Percentiles rank a stretch among this genome's conserved stretches.
phyloP scores from a whole-genome alignment of 1,139 yeast genomes.

The Kurtzmaniella natalensis region DNA sequence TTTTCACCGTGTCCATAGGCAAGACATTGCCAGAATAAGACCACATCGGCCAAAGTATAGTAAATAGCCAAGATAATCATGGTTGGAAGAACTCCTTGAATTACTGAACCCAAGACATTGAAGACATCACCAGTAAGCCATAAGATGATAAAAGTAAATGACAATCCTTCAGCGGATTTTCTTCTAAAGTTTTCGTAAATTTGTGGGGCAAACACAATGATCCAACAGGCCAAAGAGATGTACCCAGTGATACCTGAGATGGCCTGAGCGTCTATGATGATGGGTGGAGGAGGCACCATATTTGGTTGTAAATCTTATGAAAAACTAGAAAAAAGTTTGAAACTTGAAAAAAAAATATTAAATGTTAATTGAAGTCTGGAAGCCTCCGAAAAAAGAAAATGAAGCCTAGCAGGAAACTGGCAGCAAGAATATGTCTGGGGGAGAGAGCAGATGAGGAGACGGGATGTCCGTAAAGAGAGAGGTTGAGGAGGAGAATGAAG shows the following conservation, averaged over 20 bases:
- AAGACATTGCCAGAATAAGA: slow-evolving; percentile 75
- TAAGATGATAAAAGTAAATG: slow-evolving; percentile 72
- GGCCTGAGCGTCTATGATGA: slow-evolving; percentile 67
- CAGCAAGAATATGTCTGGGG: no score
- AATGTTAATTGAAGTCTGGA: no score
- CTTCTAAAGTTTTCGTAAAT: slow-evolving; percentile 85
- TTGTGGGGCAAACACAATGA: slow-evolving; percentile 95
- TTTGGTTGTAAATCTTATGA: no score
- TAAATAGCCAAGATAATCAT: slow-evolving; percentile 89
- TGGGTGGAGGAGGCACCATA: slow-evolving; percentile 63
- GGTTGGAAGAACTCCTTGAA: slow-evolving; percentile 88
- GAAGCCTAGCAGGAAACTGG: no score
- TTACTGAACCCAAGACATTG: slow-evolving; percentile 81
- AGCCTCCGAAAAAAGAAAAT: no score
- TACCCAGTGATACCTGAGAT: slow-evolving; percentile 88
- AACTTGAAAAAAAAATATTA: no score
- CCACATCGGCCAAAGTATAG: slow-evolving; percentile 86
- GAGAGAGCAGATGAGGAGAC: no score
- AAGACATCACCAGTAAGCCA: slow-evolving; percentile 92
- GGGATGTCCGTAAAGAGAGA: no score
- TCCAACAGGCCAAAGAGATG: slow-evolving; percentile 95
- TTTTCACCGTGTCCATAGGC: slow-evolving; percentile 58
- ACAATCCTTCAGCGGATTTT: slow-evolving; percentile 82
- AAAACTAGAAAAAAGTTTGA: no score
- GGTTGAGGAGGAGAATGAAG: no score